These are phyloP conservation scores for Hylodesmum podocarpum DNA, from an alignment of 306 rosid genomes.

Conservation along the genomic window DNA sequence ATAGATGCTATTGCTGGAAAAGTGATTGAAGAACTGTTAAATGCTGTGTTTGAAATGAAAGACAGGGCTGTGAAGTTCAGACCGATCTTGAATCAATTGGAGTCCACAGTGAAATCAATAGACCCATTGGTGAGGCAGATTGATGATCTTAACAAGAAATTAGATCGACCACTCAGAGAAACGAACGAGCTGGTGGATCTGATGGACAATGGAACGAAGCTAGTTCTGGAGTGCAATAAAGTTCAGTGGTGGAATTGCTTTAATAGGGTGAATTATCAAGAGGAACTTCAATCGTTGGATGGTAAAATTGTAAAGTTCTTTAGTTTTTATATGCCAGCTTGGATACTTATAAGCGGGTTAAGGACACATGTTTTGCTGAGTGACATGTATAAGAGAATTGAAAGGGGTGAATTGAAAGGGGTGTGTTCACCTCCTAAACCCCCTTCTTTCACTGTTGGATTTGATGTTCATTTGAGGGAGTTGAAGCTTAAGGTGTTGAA, in stretches of 20 bases:
- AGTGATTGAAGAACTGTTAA: conserved; percentile 23
- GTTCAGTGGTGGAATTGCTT: conserved; percentile 36
- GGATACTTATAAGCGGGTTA: conserved; percentile 15
- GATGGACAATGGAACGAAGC: conserved; percentile 28
- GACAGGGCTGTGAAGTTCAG: conserved; percentile 29
- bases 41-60: background rate
- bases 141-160: background rate
- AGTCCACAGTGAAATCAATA: conserved; percentile 5
- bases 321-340: conserved; percentile 11
- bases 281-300: conserved; percentile 39
- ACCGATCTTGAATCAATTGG: conserved; percentile 22
- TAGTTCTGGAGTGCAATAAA: conserved; percentile 38
- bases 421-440: conserved; percentile 40
- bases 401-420: conserved; percentile 12
- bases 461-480: conserved; percentile 45
- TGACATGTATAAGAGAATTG: background rate
- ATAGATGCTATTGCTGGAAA: conserved; percentile 33
- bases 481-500: conserved; percentile 48
- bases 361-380: background rate
- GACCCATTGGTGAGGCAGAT: conserved; percentile 32
- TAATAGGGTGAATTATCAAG: conserved; percentile 24
- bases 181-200: background rate
- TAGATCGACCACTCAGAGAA: conserved; percentile 32
- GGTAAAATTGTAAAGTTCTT: conserved; percentile 13
- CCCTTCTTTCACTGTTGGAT: conserved; percentile 43